Conservation (phyloP, 176 grass and related monocot species). For the Neostapfia colusana region DNA sequence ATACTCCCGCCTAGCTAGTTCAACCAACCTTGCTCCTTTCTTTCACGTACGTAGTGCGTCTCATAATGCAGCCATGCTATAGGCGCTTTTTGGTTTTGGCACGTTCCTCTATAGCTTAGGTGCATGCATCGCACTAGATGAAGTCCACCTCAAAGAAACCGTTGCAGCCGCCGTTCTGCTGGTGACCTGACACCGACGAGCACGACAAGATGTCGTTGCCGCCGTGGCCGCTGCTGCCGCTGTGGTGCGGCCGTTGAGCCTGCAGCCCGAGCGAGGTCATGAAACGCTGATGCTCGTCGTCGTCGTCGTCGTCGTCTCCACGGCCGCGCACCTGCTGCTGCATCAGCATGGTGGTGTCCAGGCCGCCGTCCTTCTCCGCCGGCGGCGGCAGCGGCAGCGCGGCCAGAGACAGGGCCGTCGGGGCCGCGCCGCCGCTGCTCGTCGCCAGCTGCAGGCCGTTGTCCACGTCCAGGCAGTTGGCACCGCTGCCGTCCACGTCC, state of each 20-base stretch:
- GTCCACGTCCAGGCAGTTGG: constrained; percentile 48
- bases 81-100: neutral
- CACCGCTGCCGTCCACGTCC: too few relatives aligned
- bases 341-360: constrained; percentile 22
- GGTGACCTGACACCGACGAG: constrained; percentile 45
- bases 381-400: neutral
- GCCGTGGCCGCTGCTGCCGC: neutral
- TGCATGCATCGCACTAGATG: constrained; percentile 32
- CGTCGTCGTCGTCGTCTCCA: neutral
- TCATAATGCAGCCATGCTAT: constrained; percentile 31
- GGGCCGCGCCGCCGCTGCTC: constrained; percentile 28
- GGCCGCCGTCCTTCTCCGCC: constrained; percentile 10
- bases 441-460: constrained; percentile 28
- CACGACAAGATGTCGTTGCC: constrained; percentile 40
- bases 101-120: neutral
- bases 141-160: constrained; percentile 62
- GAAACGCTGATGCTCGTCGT: constrained; percentile 5
- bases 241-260: neutral
- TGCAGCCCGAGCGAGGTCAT: constrained; percentile 20
- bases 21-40: constrained; percentile 26
- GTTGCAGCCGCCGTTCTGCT: constrained; percentile 42
- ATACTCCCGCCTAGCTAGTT: constrained; percentile 3
- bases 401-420: constrained; percentile 37
- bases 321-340: constrained; percentile 6
- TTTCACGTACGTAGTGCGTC: constrained; percentile 30